Percentiles rank a stretch among this genome's conserved stretches.
These are phyloP conservation scores for Stephanodiscus triporus DNA, from an alignment of 108 stramenopile genomes.

Conservation along the genomic window DNA sequence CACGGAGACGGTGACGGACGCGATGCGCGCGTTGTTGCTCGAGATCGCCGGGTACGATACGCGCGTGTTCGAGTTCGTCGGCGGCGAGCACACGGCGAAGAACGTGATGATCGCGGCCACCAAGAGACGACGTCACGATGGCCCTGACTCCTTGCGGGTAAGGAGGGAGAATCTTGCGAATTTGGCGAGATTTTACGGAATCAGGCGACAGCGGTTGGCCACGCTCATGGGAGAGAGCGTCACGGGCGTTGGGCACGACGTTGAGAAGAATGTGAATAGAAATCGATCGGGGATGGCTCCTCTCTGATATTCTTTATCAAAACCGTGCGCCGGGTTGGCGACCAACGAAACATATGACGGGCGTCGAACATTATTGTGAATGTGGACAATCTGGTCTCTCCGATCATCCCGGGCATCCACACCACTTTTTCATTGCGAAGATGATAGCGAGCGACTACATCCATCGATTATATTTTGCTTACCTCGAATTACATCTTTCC, in stretches of 20 bases:
- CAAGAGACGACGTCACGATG: conserved; percentile 4
- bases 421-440: background rate
- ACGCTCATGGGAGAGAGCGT: conserved; percentile 57
- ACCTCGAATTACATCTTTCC: too few species aligned
- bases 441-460: background rate
- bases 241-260: background rate
- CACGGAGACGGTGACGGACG: conserved; percentile 81
- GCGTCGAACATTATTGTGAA: too few species aligned
- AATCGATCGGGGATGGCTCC: conserved; percentile 10
- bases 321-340: too few species aligned
- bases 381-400: too few species aligned
- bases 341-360: too few species aligned
- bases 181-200: conserved; percentile 66
- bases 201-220: conserved; percentile 65
- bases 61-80: conserved; percentile 87
- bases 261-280: background rate
- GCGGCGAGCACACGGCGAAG: conserved; percentile 86
- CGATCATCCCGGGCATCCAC: background rate
- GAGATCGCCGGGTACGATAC: conserved; percentile 87
- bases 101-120: conserved; percentile 89
- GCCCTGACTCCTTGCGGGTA: conserved; percentile 7
- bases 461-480: too few species aligned
- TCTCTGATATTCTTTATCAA: background rate
- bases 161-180: conserved; percentile 49
- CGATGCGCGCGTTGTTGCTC: conserved; percentile 72